Evolutionary conservation across 179 eudicot species (phyloP).

Genomic region (Spergularia azorica): DNA sequence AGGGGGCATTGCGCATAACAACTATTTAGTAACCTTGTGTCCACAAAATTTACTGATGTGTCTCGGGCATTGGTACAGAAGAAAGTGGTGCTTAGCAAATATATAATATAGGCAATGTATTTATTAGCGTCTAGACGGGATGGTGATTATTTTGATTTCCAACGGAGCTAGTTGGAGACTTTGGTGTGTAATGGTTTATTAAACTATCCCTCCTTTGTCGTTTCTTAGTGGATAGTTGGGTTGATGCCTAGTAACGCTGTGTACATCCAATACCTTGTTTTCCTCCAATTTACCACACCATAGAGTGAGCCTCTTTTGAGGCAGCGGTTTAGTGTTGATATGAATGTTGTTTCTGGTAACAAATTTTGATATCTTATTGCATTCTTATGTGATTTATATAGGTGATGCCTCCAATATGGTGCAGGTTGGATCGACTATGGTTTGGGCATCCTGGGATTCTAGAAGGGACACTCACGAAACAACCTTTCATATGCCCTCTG

Average conservation of each 20-base stretch:
- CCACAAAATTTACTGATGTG: neutral
- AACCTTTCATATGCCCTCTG: slow-evolving; percentile 91
- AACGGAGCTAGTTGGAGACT: neutral
- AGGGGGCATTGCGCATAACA: neutral
- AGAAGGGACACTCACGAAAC: slow-evolving; percentile 75
- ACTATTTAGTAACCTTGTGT: neutral
- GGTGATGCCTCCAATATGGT: slow-evolving; percentile 99
- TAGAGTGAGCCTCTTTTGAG: too few species aligned
- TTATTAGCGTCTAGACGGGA: neutral
- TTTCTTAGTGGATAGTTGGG: too few species aligned
- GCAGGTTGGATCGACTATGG: slow-evolving; percentile 99
- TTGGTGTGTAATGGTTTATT: neutral
- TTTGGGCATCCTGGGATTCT: slow-evolving; percentile 94
- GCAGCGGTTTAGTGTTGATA: too few species aligned
- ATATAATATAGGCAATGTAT: neutral
- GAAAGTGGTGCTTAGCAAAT: neutral
- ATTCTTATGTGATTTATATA: slow-evolving; percentile 61
- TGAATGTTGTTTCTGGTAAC: too few species aligned
- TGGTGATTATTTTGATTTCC: neutral
- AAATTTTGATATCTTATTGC: slow-evolving; percentile 26
- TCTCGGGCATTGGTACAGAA: neutral
- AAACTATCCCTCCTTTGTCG: too few species aligned
- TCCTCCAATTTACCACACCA: too few species aligned
- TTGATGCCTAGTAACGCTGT: too few species aligned
- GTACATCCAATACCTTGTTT: too few species aligned